These are phyloP conservation scores for Chiua sp. DNA, from an alignment of 1,284 basidiomycete genomes.

Conservation along the genomic window DNA sequence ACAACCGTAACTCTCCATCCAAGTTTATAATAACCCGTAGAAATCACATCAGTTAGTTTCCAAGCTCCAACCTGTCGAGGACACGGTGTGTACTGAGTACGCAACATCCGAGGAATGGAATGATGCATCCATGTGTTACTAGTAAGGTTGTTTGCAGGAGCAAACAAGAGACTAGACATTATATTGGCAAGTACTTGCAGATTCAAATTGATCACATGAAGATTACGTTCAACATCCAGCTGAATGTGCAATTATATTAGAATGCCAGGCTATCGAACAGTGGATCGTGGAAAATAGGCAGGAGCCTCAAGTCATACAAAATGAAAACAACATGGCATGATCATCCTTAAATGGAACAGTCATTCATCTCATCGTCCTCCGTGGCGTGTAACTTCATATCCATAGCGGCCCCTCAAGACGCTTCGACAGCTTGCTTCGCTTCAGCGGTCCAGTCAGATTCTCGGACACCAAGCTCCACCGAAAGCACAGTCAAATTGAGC, in stretches of 20 bases:
- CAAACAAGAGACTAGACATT: no score
- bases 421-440: background rate
- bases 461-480: conserved; percentile 47
- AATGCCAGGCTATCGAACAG: background rate
- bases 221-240: background rate
- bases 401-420: background rate
- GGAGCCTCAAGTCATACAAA: background rate
- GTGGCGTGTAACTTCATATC: background rate
- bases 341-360: background rate
- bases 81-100: no score
- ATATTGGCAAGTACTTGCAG: no score
- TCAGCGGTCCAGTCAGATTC: conserved; percentile 20
- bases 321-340: background rate
- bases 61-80: no score
- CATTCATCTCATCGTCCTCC: background rate
- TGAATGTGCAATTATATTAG: background rate
- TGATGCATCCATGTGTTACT: no score
- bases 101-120: no score
- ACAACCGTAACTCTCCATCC: no score
- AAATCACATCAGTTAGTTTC: no score
- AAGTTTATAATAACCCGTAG: no score
- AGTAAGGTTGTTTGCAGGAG: no score
- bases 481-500: conserved; percentile 59
- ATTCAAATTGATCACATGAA: no score
- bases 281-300: background rate